Evolutionary conservation across 352 stramenopile species (phyloP), one percentile per base, ranked within the genome.

Genomic region (Ophiocytium majus): DNA sequence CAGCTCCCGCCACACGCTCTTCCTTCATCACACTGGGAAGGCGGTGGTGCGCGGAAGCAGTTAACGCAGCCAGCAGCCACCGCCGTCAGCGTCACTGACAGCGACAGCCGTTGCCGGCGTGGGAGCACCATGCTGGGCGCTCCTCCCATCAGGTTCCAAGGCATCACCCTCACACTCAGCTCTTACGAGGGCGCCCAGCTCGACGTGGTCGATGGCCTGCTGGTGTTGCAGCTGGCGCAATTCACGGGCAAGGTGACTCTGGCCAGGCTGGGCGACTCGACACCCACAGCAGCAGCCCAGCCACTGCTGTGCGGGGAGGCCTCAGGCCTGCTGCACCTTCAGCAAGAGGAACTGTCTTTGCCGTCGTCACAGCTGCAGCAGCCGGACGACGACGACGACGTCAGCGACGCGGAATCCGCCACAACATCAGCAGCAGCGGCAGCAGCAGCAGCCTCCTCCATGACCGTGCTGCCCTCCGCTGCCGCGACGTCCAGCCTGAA

Each of bases 111-210:
- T n/a, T n/a, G n/a, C n/a, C n/a, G n/a, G n/a, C n/a, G n/a, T n/a
- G n/a, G n/a, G n/a, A n/a, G n/a, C n/a, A n/a, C n/a, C n/a, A n/a
- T n/a, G n/a, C 66, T 79, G 9, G 9, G 34, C 1, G 82, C 75
- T 19, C 82, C 82, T 10, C 50, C 63, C 83, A 83, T 88, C n/a
- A 83, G 82, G 9, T 88, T 86, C 74, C 64, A 88, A 74, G 85
- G 85, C 34, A 88, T 85, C 36, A 83, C 36, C 31, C 75, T 88
- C 10, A 81, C 87, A 49, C 50, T 88, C 9, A 79, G 34, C 19
- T 79, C 85, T 0, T 83, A 83, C 34, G 50, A 63, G 0, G 85
- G 81, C 0, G 82, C 76, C 37, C 76, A 83, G 57, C 83, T 86
- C 33, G 85, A 88, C 80, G 80, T 88, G 50, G 64, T 57, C 5